Conservation (phyloP, 192 early-diverging fungal genomes). For the Coemansia asiatica region DNA sequence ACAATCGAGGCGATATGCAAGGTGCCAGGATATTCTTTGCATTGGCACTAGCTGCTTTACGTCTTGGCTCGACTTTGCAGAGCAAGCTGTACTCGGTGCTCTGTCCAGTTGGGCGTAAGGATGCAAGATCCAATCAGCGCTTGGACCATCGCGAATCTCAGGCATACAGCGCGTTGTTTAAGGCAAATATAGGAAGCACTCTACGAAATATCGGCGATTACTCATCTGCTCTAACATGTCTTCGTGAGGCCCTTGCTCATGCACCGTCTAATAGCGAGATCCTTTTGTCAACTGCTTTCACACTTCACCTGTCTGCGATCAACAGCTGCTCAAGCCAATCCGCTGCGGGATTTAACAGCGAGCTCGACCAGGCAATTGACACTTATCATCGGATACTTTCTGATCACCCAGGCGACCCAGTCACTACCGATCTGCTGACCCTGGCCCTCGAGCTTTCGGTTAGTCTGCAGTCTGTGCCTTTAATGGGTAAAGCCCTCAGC, state of each 20-base stretch:
- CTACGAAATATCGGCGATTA: conserved; percentile 29
- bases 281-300: conserved; percentile 31
- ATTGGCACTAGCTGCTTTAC: conserved; percentile 16
- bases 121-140: not conserved
- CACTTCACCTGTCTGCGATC: conserved; percentile 31
- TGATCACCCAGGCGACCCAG: conserved; percentile 34
- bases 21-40: conserved; percentile 29
- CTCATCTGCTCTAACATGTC: conserved; percentile 20
- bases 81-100: conserved; percentile 22
- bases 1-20: conserved; percentile 18
- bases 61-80: conserved; percentile 20
- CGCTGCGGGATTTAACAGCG: not conserved
- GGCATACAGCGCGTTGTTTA: conserved; percentile 30
- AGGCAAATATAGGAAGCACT: conserved; percentile 43
- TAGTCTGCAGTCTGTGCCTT: conserved; percentile 8
- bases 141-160: conserved; percentile 9
- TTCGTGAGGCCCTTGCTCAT: conserved; percentile 17
- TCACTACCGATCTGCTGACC: conserved; percentile 44
- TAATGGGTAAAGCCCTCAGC: conserved; percentile 1
- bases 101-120: not conserved
- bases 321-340: conserved; percentile 5
- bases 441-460: conserved; percentile 44
- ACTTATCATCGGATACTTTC: conserved; percentile 42
- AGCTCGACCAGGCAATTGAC: conserved; percentile 46
- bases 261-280: conserved; percentile 38